phyloP scores from a whole-genome alignment of 768 basidiomycete species.

The Amanita rubescens region DNA sequence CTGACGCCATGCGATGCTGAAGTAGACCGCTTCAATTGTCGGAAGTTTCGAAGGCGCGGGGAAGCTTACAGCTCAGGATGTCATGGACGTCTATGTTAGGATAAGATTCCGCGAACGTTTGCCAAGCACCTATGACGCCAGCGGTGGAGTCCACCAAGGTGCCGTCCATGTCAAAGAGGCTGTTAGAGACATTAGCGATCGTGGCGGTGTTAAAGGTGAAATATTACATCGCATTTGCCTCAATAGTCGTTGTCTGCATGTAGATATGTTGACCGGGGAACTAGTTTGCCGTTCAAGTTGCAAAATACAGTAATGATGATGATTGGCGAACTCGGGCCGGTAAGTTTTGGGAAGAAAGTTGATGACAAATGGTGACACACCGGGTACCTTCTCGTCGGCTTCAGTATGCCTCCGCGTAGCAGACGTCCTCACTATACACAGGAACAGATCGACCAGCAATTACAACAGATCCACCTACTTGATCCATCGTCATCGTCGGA shows the following conservation, averaged over 20 bases:
- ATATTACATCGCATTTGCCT: conserved; percentile 37
- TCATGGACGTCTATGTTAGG: conserved; percentile 51
- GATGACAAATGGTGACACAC: not conserved
- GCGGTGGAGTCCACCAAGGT: conserved; percentile 78
- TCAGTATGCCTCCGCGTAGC: conserved; percentile 69
- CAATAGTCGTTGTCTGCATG: conserved; percentile 5
- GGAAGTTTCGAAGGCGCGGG: conserved; percentile 8
- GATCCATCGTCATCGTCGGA: conserved; percentile 86
- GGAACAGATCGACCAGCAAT: conserved; percentile 81
- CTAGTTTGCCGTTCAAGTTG: not conserved
- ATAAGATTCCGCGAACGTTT: conserved; percentile 65
- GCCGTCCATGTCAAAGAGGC: conserved; percentile 81
- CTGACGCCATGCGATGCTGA: conserved; percentile 77
- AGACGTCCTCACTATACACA: conserved; percentile 71
- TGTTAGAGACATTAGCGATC: conserved; percentile 17
- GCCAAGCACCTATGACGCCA: conserved; percentile 80
- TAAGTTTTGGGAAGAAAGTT: not conserved
- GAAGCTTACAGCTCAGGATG: conserved; percentile 53
- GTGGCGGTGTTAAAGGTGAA: not conserved
- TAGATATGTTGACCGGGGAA: not conserved
- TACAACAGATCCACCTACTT: conserved; percentile 85
- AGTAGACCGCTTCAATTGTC: not conserved
- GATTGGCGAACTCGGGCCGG: not conserved
- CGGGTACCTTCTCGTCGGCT: conserved; percentile 15
- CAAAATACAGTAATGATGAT: not conserved